Evolutionary conservation across 2,329 filamentous ascomycete genomes (phyloP).

Genomic region (Microcera coccophila): DNA sequence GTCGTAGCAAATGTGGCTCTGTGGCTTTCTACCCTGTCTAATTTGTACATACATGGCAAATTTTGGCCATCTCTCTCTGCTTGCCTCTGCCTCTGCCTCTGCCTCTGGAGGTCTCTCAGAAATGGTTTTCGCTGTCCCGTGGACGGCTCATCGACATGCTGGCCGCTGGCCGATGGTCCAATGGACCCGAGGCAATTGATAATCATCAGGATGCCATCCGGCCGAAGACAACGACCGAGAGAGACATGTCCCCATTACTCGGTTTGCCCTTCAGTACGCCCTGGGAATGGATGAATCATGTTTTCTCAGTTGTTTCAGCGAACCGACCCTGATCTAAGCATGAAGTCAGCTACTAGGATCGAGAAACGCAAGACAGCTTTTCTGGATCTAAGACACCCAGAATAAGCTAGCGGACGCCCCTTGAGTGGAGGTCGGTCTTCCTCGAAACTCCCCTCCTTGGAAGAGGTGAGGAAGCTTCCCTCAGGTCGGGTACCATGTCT

Average conservation of each 20-base stretch:
- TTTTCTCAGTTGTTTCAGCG: constrained; percentile 11
- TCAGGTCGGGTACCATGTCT: too few relatives aligned
- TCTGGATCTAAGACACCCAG: constrained; percentile 17
- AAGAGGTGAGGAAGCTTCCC: constrained; percentile 2
- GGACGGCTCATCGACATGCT: constrained; percentile 9
- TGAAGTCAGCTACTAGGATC: constrained; percentile 9
- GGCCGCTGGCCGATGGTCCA: constrained; percentile 15
- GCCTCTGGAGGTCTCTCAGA: too few relatives aligned
- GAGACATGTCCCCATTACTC: constrained; percentile 10
- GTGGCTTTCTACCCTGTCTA: too few relatives aligned
- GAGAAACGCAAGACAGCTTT: constrained; percentile 12
- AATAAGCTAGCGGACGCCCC: constrained; percentile 10
- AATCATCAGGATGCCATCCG: too few relatives aligned
- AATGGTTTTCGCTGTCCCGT: too few relatives aligned
- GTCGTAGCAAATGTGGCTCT: too few relatives aligned
- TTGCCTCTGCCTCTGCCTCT: too few relatives aligned
- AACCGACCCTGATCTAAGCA: constrained; percentile 14
- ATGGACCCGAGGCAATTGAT: constrained; percentile 17
- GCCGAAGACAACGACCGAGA: too few relatives aligned
- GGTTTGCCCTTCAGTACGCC: constrained; percentile 7
- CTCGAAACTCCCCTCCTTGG: not conserved
- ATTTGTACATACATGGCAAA: not conserved
- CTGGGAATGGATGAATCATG: constrained; percentile 12
- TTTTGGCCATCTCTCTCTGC: too few relatives aligned
- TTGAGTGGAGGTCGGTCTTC: constrained; percentile 4